Conservation (phyloP, 495 filamentous ascomycete genomes). For the Trichoderma virens region DNA sequence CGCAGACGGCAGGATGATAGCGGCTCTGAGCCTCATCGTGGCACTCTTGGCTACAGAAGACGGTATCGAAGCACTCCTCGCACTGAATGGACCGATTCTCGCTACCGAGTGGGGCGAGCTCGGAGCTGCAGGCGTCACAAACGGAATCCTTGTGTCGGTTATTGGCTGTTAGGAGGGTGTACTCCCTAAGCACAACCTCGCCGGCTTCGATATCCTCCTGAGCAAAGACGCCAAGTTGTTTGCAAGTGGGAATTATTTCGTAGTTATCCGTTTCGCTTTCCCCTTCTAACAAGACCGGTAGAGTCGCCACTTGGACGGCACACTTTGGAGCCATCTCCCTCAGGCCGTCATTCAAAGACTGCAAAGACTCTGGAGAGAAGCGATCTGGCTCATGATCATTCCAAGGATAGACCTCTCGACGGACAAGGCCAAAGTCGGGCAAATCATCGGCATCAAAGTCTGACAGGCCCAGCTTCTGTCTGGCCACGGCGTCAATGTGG, state of each 20-base stretch:
- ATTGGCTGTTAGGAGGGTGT: slow-evolving; percentile 73
- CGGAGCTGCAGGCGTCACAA: slow-evolving; percentile 78
- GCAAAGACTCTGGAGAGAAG: slow-evolving; percentile 58
- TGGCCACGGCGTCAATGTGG: slow-evolving; percentile 41
- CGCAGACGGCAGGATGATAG: slow-evolving; percentile 86
- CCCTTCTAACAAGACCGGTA: slow-evolving; percentile 58
- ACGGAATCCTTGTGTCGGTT: slow-evolving; percentile 70
- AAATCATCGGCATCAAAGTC: slow-evolving; percentile 43
- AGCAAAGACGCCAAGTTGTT: slow-evolving; percentile 84
- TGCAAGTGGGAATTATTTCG: slow-evolving; percentile 45
- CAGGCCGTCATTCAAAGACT: slow-evolving; percentile 59
- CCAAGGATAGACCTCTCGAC: slow-evolving; percentile 90
- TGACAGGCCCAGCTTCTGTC: slow-evolving; percentile 35
- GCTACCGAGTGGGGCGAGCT: slow-evolving; percentile 54
- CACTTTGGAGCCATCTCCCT: slow-evolving; percentile 57
- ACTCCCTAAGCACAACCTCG: slow-evolving; percentile 72
- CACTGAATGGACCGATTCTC: slow-evolving; percentile 50
- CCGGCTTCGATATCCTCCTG: slow-evolving; percentile 69
- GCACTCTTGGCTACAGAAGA: slow-evolving; percentile 79
- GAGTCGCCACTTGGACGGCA: slow-evolving; percentile 60
- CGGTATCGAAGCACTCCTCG: slow-evolving; percentile 67
- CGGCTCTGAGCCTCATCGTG: slow-evolving; percentile 57
- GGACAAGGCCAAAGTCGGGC: slow-evolving; percentile 66
- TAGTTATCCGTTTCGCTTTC: slow-evolving; percentile 32
- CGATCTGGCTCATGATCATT: slow-evolving; percentile 84